Conservation (phyloP, 768 basidiomycete genomes). For the Boletus sp. region DNA sequence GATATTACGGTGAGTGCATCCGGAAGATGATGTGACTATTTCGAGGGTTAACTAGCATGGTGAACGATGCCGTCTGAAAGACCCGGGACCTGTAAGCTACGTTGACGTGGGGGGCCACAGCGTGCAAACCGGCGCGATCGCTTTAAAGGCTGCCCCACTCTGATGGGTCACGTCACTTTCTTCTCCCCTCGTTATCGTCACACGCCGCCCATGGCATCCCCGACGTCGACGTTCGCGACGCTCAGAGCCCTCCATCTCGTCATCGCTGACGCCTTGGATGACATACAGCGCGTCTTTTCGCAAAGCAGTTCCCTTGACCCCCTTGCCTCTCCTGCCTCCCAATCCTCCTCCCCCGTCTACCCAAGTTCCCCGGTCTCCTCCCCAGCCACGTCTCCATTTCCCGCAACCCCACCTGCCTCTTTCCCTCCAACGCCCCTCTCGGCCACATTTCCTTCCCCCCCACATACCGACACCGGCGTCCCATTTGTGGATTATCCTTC, state of each 20-base stretch:
- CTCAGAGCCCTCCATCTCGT: conserved; percentile 64
- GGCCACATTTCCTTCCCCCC: conserved; percentile 21
- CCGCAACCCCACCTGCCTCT: conserved; percentile 26
- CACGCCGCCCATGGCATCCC: conserved; percentile 20
- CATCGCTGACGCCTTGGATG: conserved; percentile 65
- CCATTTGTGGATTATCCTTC: conserved; percentile 51
- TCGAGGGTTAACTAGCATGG: conserved; percentile 1
- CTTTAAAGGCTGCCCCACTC: conserved; percentile 17
- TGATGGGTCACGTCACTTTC: conserved; percentile 3
- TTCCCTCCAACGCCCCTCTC: conserved; percentile 33
- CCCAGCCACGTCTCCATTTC: conserved; percentile 24
- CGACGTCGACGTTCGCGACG: conserved; percentile 58
- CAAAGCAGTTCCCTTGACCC: conserved; percentile 10
- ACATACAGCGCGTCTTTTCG: conserved; percentile 61
- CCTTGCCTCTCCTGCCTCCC: conserved; percentile 13
- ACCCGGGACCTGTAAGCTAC: neutral
- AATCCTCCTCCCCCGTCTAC: conserved; percentile 17
- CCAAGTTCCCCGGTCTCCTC: conserved; percentile 34
- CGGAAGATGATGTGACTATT: conserved; percentile 17
- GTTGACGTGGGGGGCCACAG: conserved; percentile 8
- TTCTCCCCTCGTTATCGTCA: conserved; percentile 11
- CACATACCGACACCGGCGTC: neutral
- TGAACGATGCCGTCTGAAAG: neutral
- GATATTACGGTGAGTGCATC: conserved; percentile 8
- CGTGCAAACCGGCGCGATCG: neutral